Conservation (phyloP, 192 early-diverging fungal genomes). For the Coemansia erecta region DNA sequence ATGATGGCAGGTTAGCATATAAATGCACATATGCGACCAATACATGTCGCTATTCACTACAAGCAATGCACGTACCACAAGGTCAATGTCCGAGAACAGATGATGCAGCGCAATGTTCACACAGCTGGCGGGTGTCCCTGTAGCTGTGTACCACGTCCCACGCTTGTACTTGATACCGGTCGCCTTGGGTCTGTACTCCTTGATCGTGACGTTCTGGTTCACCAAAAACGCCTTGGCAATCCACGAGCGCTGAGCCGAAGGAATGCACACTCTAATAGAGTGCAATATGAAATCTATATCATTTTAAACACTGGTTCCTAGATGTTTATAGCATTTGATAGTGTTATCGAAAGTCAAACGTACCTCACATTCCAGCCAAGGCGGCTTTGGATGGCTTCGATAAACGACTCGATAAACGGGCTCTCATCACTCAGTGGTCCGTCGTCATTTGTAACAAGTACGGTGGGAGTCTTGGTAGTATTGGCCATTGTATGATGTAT, state of each 20-base stretch:
- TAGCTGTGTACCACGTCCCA: conserved; percentile 21
- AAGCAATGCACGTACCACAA: conserved; percentile 22
- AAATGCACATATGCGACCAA: background rate
- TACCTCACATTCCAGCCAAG: conserved; percentile 21
- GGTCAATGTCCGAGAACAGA: conserved; percentile 28
- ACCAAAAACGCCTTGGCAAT: conserved; percentile 34
- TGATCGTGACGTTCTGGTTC: conserved; percentile 14
- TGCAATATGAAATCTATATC: no score
- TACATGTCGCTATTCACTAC: background rate
- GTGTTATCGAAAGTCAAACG: background rate
- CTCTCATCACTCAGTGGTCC: conserved; percentile 25
- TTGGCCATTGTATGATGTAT: background rate
- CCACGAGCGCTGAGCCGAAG: conserved; percentile 24
- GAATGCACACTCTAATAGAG: conserved; percentile 23
- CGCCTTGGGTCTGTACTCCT: conserved; percentile 8
- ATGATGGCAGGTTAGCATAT: background rate
- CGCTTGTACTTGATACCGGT: background rate
- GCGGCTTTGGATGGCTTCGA: conserved; percentile 1
- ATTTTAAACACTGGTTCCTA: background rate
- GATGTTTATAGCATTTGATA: background rate
- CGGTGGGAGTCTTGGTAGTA: conserved; percentile 7
- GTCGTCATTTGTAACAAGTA: conserved; percentile 30
- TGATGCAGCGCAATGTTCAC: conserved; percentile 35
- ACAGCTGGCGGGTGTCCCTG: conserved; percentile 26
- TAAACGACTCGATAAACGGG: conserved; percentile 30